Base-by-base conservation (phyloP, 345 rosid genomes). In the Eutrema yunnanense region DNA sequence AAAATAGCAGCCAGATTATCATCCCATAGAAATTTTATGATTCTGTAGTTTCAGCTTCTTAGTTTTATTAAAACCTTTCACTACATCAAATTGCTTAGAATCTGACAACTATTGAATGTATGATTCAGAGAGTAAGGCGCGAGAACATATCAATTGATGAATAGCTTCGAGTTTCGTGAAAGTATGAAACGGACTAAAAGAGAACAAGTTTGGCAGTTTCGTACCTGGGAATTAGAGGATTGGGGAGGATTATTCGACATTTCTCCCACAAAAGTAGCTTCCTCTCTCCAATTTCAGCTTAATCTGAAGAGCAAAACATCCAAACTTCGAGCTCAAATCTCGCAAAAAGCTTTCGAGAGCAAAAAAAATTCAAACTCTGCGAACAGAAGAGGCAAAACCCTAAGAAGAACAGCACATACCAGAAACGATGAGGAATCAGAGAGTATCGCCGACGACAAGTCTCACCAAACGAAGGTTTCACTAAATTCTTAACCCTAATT, bases 161-260 rank as follows among this genome's bases (percentile, higher is more conserved):
- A 58, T 37, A 7, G 6, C 29, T 37, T 37, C 71, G 56, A 69
- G 29, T 70, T 78, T 56, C 8, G 50, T 68, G 55, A 30, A 48
- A 52, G 56, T 4, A 55, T 5, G 57, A 50, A 53, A 57, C 44
- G 53, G 16, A 65, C 41, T 16, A 26, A 62, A 58, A 26, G 63
- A 47, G 43, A 48, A 57, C 47, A 69, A 7, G 32, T 64, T 50
- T 32, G 22, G 67, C 55, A 62, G 2, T 48, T 43, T 9, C 62
- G 19, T 53, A 88, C 95, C 89, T 89, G 96, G 3, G 83, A 51
- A 67, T 88, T 87, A 30, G 96, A 82, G 43, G 88, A 76, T 48
- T 82, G 96, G 30, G 87, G 78, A 74, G 88, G 79, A 79, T 85
- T 87, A 72, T 85, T 86, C 56, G 91, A 83, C 97, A 92, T 89